phyloP scores from a whole-genome alignment of 192 early-diverging fungal species.

The Gonapodya sp. region DNA sequence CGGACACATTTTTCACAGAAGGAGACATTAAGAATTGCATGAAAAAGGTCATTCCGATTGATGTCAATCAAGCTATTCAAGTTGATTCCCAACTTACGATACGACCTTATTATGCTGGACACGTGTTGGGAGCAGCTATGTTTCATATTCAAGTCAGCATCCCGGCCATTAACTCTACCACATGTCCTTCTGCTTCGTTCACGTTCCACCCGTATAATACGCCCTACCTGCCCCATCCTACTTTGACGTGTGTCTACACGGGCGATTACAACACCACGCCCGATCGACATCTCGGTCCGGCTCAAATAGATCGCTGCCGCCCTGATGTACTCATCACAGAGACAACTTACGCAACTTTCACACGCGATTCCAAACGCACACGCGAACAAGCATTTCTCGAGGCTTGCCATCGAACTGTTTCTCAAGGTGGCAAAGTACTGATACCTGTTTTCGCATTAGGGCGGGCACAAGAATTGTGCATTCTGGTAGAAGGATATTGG shows the following conservation, averaged over 20 bases:
- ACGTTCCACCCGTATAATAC: neutral
- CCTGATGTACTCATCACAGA: slow-evolving; percentile 95
- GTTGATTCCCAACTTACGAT: slow-evolving; percentile 77
- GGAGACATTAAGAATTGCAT: slow-evolving; percentile 86
- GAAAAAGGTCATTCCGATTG: slow-evolving; percentile 83
- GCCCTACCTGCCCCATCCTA: neutral
- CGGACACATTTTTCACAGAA: slow-evolving; percentile 80
- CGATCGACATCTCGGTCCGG: slow-evolving; percentile 83
- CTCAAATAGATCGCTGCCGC: slow-evolving; percentile 88
- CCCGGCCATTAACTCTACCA: slow-evolving; percentile 52
- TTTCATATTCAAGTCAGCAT: slow-evolving; percentile 63
- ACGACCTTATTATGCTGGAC: slow-evolving; percentile 86
- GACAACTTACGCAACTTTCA: slow-evolving; percentile 92
- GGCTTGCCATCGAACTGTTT: slow-evolving; percentile 73
- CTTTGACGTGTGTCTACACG: slow-evolving; percentile 49
- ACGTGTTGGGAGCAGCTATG: slow-evolving; percentile 98
- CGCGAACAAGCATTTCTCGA: slow-evolving; percentile 88
- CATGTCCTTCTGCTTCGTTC: neutral
- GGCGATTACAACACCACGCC: slow-evolving; percentile 89
- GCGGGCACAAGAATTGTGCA: slow-evolving; percentile 94
- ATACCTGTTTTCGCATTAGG: slow-evolving; percentile 98
- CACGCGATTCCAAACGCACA: slow-evolving; percentile 84
- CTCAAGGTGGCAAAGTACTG: slow-evolving; percentile 74
- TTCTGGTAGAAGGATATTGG: slow-evolving; percentile 92
- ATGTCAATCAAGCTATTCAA: slow-evolving; percentile 75